A percentile compares a stretch with the other conserved stretches of the same genome.
phyloP scores from a whole-genome alignment of 345 rosid species.

The Eutrema japonicum region DNA sequence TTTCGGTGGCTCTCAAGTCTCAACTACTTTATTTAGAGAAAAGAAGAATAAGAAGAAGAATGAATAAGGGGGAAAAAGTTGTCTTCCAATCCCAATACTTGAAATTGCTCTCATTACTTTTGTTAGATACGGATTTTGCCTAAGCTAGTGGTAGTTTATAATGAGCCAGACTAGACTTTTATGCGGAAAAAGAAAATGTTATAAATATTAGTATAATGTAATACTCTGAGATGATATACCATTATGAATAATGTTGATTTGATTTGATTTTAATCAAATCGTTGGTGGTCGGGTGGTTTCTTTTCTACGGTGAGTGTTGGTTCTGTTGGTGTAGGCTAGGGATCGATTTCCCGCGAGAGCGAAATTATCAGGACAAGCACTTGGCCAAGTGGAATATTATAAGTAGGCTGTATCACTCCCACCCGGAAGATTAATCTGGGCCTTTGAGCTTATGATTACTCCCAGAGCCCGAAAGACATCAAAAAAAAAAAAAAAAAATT shows the following conservation, averaged over 20 bases:
- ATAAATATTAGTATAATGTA: constrained; percentile 48
- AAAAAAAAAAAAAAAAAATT: too few relatives aligned
- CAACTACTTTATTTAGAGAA: constrained; percentile 49
- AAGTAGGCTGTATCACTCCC: too few relatives aligned
- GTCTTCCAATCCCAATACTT: constrained; percentile 79
- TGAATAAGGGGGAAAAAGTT: constrained; percentile 38
- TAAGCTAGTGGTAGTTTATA: constrained; percentile 39
- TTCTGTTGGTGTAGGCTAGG: too few relatives aligned
- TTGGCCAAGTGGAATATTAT: too few relatives aligned
- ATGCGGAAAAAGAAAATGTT: constrained; percentile 27
- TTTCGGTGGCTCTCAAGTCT: constrained; percentile 89
- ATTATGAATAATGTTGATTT: not conserved
- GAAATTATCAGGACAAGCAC: too few relatives aligned
- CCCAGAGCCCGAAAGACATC: too few relatives aligned
- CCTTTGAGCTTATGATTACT: too few relatives aligned
- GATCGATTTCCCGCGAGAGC: too few relatives aligned
- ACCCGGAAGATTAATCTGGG: too few relatives aligned
- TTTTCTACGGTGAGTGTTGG: too few relatives aligned
- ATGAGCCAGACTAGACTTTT: constrained; percentile 23
- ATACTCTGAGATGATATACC: not conserved
- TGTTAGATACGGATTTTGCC: constrained; percentile 54
- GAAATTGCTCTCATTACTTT: constrained; percentile 60
- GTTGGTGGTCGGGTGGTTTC: too few relatives aligned
- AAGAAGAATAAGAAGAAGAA: constrained; percentile 38
- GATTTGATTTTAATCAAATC: too few relatives aligned